A percentile compares a stretch with the other conserved stretches of the same genome.
Evolutionary conservation across 306 rosid genomes (phyloP).

Genomic region (Oemleria cerasiformis): DNA sequence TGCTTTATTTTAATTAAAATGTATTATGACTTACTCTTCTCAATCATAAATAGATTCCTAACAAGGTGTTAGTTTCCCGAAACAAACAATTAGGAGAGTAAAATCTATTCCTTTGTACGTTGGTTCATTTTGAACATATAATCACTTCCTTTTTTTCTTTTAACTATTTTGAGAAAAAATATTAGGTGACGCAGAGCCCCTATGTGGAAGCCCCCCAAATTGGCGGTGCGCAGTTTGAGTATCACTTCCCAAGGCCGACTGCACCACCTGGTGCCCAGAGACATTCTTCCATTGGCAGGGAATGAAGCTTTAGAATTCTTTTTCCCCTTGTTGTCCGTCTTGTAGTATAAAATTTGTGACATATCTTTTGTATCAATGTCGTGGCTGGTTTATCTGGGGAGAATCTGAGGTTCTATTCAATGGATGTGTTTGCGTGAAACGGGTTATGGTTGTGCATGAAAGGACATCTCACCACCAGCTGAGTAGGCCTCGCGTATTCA

Average conservation of each 20-base stretch:
- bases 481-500: slow-evolving; percentile 23
- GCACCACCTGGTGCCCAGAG: slow-evolving; percentile 98
- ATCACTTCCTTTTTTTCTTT: neutral
- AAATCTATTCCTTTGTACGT: neutral
- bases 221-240: slow-evolving; percentile 46
- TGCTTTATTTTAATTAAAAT: neutral
- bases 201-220: slow-evolving; percentile 79
- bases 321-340: neutral
- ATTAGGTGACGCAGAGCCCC: slow-evolving; percentile 55
- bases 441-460: slow-evolving; percentile 27
- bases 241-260: slow-evolving; percentile 69
- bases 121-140: neutral
- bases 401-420: slow-evolving; percentile 3
- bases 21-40: neutral
- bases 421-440: slow-evolving; percentile 25
- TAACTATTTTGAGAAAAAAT: neutral
- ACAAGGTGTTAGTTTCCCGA: neutral
- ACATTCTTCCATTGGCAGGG: slow-evolving; percentile 53
- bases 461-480: slow-evolving; percentile 23
- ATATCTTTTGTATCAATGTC: slow-evolving; percentile 31
- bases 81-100: neutral
- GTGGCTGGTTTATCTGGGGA: slow-evolving; percentile 35
- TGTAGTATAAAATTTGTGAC: slow-evolving; percentile 29
- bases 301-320: slow-evolving; percentile 31
- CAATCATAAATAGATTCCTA: neutral